Percentiles rank a stretch among this genome's conserved stretches.
phyloP scores from a whole-genome alignment of 208 protist genomes.

The Lotmaria passim region DNA sequence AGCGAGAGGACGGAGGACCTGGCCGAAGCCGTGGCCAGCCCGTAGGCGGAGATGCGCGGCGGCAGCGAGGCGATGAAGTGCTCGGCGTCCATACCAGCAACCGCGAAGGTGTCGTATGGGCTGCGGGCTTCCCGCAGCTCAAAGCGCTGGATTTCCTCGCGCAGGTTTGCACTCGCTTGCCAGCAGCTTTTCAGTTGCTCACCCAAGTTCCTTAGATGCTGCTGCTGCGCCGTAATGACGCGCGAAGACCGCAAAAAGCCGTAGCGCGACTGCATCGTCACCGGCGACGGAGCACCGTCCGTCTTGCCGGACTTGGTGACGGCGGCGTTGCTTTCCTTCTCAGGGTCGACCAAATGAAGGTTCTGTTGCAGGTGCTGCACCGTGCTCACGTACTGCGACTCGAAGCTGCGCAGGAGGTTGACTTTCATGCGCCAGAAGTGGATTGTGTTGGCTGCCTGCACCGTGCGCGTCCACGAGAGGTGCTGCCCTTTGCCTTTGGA shows the following conservation, averaged over 20 bases:
- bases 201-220: constrained; percentile 19
- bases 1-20: constrained; percentile 15
- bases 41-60: constrained; percentile 22
- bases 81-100: constrained; percentile 29
- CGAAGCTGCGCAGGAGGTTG: constrained; percentile 21
- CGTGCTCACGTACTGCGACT: constrained; percentile 20
- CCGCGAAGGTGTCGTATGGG: constrained; percentile 25
- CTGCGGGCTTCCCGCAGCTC: constrained; percentile 24
- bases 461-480: constrained; percentile 35
- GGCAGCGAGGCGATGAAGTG: constrained; percentile 40
- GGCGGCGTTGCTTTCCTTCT: neutral
- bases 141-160: constrained; percentile 25
- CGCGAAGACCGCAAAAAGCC: constrained; percentile 10
- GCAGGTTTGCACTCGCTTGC: constrained; percentile 25
- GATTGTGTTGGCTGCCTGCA: constrained; percentile 36
- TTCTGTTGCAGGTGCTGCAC: constrained; percentile 8
- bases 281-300: neutral
- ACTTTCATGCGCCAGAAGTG: constrained; percentile 39
- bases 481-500: constrained; percentile 26
- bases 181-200: constrained; percentile 29
- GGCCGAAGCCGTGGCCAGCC: neutral
- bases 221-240: constrained; percentile 17
- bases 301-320: neutral
- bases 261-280: neutral
- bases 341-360: constrained; percentile 14